These are phyloP conservation scores for Penicillium bovifimosum DNA, from an alignment of 495 filamentous ascomycete species.

Conservation along the genomic window DNA sequence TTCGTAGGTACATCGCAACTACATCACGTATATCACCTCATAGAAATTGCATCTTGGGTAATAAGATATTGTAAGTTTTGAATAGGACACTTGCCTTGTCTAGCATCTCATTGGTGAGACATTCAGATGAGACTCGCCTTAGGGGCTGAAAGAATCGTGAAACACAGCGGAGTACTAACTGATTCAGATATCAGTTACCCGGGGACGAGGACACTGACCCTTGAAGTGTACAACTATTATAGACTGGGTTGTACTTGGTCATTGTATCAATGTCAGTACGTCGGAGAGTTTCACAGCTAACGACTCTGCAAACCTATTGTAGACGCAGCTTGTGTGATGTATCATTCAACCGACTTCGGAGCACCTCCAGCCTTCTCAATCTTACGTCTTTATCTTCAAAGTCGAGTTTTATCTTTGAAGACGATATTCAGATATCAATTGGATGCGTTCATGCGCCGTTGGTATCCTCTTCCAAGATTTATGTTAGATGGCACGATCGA, in stretches of 20 bases:
- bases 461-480: background rate
- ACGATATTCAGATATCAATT: background rate
- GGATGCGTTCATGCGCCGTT: background rate
- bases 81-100: background rate
- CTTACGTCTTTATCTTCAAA: no score
- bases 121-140: background rate
- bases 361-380: background rate
- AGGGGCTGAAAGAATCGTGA: constrained; percentile 6
- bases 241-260: background rate
- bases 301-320: background rate
- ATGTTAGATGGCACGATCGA: background rate
- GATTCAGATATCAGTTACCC: background rate
- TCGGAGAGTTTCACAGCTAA: constrained; percentile 1
- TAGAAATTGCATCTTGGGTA: background rate
- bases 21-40: background rate
- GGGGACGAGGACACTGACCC: no score
- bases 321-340: background rate
- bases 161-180: constrained; percentile 3
- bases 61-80: background rate
- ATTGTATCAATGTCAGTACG: background rate
- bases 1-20: no score
- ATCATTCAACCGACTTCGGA: background rate
- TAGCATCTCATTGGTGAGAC: constrained; percentile 2
- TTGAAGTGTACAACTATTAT: background rate
- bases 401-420: no score